These are phyloP conservation scores for Yamadazyma dendronema DNA, from an alignment of 1,139 yeast species.

Conservation along the genomic window DNA sequence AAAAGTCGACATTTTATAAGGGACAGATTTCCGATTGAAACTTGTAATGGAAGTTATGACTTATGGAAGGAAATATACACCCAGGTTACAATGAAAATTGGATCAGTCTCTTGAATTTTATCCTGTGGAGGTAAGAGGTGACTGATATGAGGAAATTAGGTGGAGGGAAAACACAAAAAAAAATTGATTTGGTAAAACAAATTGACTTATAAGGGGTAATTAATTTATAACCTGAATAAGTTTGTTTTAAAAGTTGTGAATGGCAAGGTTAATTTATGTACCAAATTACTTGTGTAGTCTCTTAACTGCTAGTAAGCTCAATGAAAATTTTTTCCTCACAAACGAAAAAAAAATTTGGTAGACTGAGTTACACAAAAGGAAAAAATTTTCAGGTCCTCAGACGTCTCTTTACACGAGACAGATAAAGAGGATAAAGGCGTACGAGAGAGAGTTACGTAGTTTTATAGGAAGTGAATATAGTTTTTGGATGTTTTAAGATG, in stretches of 20 bases:
- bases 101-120: not conserved
- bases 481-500: no score
- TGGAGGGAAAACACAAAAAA: not conserved
- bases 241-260: not conserved
- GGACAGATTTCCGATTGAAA: not conserved
- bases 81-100: no score
- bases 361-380: constrained; percentile 3
- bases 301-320: constrained; percentile 4
- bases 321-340: constrained; percentile 7
- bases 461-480: no score
- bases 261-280: not conserved
- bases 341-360: not conserved
- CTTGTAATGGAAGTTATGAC: not conserved
- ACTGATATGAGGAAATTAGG: not conserved
- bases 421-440: no score
- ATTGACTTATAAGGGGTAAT: not conserved
- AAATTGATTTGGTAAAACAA: not conserved
- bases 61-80: no score
- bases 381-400: constrained; percentile 1
- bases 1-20: constrained; percentile 13
- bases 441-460: no score
- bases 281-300: constrained; percentile 5
- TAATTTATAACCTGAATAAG: not conserved
- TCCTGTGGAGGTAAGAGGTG: no score
- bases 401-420: no score